Conservation (phyloP, 1,284 basidiomycete species). For the Ganoderma sp. region DNA sequence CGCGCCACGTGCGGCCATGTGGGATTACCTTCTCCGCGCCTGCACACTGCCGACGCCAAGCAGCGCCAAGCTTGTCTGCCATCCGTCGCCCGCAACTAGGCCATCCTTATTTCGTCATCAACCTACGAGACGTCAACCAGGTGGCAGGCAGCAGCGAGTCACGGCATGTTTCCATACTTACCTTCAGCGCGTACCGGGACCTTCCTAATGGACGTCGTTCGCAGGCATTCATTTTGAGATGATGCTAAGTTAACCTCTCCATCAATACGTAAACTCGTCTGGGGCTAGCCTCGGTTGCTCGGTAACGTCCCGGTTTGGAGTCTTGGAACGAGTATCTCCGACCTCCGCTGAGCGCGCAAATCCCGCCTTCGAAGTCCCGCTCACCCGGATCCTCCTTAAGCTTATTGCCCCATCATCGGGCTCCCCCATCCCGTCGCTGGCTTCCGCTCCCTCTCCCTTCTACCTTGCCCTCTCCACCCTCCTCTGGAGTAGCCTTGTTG, state of each 20-base stretch:
- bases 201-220: neutral
- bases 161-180: neutral
- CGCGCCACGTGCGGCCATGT: slow-evolving; percentile 7
- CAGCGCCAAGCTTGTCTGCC: neutral
- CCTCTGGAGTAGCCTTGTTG: neutral
- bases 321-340: slow-evolving; percentile 1
- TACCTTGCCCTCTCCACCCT: neutral
- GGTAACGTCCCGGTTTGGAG: neutral
- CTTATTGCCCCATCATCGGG: neutral
- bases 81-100: slow-evolving; percentile 3
- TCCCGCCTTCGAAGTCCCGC: neutral
- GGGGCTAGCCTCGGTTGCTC: slow-evolving; percentile 3
- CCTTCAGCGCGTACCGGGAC: neutral
- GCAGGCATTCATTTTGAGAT: neutral
- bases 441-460: neutral
- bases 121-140: slow-evolving; percentile 10
- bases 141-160: neutral
- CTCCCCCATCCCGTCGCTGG: neutral
- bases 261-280: slow-evolving; percentile 2
- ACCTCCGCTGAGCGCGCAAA: slow-evolving; percentile 9
- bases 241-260: slow-evolving; percentile 4
- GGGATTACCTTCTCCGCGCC: neutral
- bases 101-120: neutral
- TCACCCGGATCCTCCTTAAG: neutral
- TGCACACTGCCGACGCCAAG: neutral